Percentiles rank a stretch among this genome's conserved stretches.
phyloP scores from a whole-genome alignment of 768 basidiomycete genomes.

The Boletus rubroflammeus region DNA sequence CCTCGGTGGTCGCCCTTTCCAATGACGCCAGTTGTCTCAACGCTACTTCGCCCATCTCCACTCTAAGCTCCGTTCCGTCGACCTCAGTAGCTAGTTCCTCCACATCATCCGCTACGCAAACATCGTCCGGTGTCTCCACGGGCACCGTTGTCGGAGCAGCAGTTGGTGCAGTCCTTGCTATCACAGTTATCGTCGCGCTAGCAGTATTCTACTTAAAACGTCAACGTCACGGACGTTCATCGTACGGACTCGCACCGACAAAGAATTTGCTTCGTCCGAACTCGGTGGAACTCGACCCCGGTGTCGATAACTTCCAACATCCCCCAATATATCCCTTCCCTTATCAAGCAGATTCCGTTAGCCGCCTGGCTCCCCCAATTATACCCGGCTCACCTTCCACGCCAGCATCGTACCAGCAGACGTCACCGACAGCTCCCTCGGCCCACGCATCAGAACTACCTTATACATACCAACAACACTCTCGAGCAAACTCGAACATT shows the following conservation, averaged over 20 bases:
- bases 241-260: conserved; percentile 29
- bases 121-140: conserved; percentile 32
- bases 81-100: conserved; percentile 15
- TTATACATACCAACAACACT: conserved; percentile 8
- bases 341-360: conserved; percentile 23
- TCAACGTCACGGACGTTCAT: conserved; percentile 17
- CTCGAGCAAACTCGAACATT: conserved; percentile 18
- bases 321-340: conserved; percentile 36
- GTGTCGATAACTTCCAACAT: conserved; percentile 26
- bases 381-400: not conserved
- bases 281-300: conserved; percentile 38
- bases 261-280: conserved; percentile 32
- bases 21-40: conserved; percentile 52
- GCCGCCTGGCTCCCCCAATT: conserved; percentile 13
- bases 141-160: conserved; percentile 48
- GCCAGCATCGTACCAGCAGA: conserved; percentile 4
- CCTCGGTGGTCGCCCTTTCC: conserved; percentile 40
- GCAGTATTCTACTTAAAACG: conserved; percentile 48
- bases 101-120: conserved; percentile 19
- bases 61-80: conserved; percentile 25
- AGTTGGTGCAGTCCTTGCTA: conserved; percentile 49
- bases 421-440: conserved; percentile 6
- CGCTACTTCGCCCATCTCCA: conserved; percentile 51
- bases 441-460: conserved; percentile 4
- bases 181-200: conserved; percentile 50